phyloP scores from a whole-genome alignment of 2,329 filamentous ascomycete genomes.

The Fusarium transvaalense region DNA sequence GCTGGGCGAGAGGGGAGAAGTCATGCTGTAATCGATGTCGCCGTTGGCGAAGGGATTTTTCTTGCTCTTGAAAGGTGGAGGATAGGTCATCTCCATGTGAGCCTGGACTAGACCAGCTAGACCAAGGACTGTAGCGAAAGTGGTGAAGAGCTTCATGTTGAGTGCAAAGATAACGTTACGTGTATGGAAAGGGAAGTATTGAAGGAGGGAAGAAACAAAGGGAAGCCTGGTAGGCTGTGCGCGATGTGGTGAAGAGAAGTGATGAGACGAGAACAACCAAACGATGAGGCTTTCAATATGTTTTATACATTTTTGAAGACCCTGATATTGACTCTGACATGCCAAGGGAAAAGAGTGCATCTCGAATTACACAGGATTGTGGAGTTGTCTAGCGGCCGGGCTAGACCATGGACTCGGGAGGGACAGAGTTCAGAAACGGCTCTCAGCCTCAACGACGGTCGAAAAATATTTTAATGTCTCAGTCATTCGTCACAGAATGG shows the following conservation, averaged over 20 bases:
- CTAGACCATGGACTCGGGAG: conserved; percentile 16
- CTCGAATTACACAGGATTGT: conserved; percentile 35
- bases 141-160: conserved; percentile 28
- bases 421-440: conserved; percentile 13
- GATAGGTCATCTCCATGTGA: conserved; percentile 68
- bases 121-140: conserved; percentile 56
- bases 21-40: conserved; percentile 78
- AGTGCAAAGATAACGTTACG: neutral
- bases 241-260: neutral
- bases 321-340: neutral
- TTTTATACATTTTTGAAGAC: conserved; percentile 28
- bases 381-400: conserved; percentile 24
- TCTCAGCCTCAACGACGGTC: conserved; percentile 1
- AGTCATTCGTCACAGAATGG: conserved; percentile 1
- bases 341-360: conserved; percentile 20
- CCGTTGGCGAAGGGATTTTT: conserved; percentile 60
- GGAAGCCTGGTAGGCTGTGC: conserved; percentile 3
- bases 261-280: neutral
- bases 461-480: neutral
- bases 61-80: conserved; percentile 65
- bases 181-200: neutral
- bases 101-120: conserved; percentile 59
- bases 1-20: conserved; percentile 69
- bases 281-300: conserved; percentile 1
- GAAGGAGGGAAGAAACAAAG: neutral